Conservation (phyloP, 805 yeast species). For the Candida arabinofermentans region DNA sequence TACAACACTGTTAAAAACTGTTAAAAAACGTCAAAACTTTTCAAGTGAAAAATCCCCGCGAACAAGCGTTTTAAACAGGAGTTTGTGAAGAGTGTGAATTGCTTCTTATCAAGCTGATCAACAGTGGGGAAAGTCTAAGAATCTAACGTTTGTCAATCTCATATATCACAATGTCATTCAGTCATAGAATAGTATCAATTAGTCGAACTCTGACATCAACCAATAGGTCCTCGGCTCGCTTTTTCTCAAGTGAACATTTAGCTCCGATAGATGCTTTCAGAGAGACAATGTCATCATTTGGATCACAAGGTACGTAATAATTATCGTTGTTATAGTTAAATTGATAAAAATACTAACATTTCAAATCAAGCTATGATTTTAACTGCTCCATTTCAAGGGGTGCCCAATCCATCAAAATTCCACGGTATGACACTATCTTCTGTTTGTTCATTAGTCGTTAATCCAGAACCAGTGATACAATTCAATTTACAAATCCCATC, state of each 20-base stretch:
- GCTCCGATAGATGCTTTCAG: slow-evolving; percentile 27
- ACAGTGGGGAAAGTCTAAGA: too few species aligned
- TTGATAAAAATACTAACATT: slow-evolving; percentile 32
- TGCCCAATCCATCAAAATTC: slow-evolving; percentile 22
- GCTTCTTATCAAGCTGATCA: too few species aligned
- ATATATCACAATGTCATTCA: too few species aligned
- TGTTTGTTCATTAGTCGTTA: slow-evolving; percentile 73
- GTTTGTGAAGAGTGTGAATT: too few species aligned
- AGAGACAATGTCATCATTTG: slow-evolving; percentile 33
- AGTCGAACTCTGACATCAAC: background rate
- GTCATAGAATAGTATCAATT: background rate
- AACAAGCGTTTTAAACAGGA: too few species aligned
- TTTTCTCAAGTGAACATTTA: slow-evolving; percentile 15
- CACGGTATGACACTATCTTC: slow-evolving; percentile 87
- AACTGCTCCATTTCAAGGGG: slow-evolving; percentile 41
- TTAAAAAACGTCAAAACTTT: too few species aligned
- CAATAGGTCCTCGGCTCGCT: background rate
- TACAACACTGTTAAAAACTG: too few species aligned
- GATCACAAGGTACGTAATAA: slow-evolving; percentile 31
- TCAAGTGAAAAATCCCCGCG: too few species aligned
- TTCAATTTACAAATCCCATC: slow-evolving; percentile 89
- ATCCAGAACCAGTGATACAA: slow-evolving; percentile 74
- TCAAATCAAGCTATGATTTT: slow-evolving; percentile 45
- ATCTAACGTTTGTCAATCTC: too few species aligned
- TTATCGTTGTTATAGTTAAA: slow-evolving; percentile 18